Conservation (phyloP, 1,139 yeast species). For the Saccharomycopsis hybrid region DNA sequence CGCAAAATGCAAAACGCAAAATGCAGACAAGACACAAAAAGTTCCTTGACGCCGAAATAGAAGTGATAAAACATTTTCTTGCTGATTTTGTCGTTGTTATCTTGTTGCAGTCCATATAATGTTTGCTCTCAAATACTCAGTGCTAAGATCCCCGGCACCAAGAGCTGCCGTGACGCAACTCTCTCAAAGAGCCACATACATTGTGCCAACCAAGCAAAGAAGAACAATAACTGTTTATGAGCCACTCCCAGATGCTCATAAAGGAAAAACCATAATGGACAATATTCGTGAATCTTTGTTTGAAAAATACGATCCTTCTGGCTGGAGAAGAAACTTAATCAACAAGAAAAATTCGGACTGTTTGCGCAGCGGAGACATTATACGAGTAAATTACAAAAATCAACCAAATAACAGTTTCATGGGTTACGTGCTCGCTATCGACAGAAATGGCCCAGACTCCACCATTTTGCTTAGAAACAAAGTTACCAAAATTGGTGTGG, state of each 20-base stretch:
- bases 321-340: slow-evolving; percentile 62
- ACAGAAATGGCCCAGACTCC: slow-evolving; percentile 63
- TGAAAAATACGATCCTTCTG: slow-evolving; percentile 62
- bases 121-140: too few species aligned
- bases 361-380: slow-evolving; percentile 74
- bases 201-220: slow-evolving; percentile 19
- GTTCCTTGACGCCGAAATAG: too few species aligned
- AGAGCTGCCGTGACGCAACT: too few species aligned
- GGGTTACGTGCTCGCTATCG: slow-evolving; percentile 73
- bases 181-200: background rate
- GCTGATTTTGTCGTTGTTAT: too few species aligned
- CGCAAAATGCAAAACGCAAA: too few species aligned
- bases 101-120: too few species aligned
- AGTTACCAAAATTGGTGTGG: slow-evolving; percentile 73
- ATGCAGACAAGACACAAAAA: too few species aligned
- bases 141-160: too few species aligned
- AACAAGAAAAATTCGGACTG: slow-evolving; percentile 41
- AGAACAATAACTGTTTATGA: slow-evolving; percentile 38
- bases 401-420: slow-evolving; percentile 50
- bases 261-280: slow-evolving; percentile 27
- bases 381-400: slow-evolving; percentile 68
- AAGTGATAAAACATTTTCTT: too few species aligned
- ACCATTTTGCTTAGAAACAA: slow-evolving; percentile 74
- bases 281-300: slow-evolving; percentile 45
- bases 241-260: slow-evolving; percentile 38